Evolutionary conservation across 306 rosid species (phyloP), one percentile per base, ranked within the genome.

Genomic region (Vigna unguiculata): DNA sequence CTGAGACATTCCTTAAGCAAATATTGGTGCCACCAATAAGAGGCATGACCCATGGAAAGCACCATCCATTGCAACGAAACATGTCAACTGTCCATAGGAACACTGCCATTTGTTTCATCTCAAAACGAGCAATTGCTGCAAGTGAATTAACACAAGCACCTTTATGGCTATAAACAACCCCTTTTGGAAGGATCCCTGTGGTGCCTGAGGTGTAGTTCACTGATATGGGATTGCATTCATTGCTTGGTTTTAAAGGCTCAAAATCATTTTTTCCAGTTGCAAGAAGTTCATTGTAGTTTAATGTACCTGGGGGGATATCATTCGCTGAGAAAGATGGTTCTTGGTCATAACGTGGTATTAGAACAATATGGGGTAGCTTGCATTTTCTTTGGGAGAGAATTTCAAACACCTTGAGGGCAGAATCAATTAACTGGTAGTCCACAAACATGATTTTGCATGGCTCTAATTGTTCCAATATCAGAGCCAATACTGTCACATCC

Each of bases 11-110:
- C 60, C 88, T 78, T 12, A 89, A 79, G 63, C 90, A 92, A 57
- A 94, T 17, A 58, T 94, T 94, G 64, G 88, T 87, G 77, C 93
- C 98, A n/a, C 98, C 94, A 69, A 91, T 78, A 49, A 87, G 88
- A 34, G 97, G 79, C 82, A 91, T 79, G 24, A 85, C 90, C 98
- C 98, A 93, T 52, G 89, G 21, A 72, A 82, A 87, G 70, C 98
- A 91, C 98, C 98, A 93, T 0, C 98, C 98, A 1, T 88, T 91
- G 84, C 98, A 93, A 36, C 96, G 87, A 74, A 93, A 93, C 98
- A 93, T 93, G 84, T 93, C 98, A 6, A 93, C 97, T 4, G 96
- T 93, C 98, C 98, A 93, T 16, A 93, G 68, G 57, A 93, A 93
- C 71, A 93, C 91, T 0, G 91, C 54, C 85, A 20, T 65, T 46